Percentiles rank a stretch among this genome's conserved stretches.
Evolutionary conservation across 2,329 filamentous ascomycete species (phyloP).

Genomic region (Pestalotiopsis sp.): DNA sequence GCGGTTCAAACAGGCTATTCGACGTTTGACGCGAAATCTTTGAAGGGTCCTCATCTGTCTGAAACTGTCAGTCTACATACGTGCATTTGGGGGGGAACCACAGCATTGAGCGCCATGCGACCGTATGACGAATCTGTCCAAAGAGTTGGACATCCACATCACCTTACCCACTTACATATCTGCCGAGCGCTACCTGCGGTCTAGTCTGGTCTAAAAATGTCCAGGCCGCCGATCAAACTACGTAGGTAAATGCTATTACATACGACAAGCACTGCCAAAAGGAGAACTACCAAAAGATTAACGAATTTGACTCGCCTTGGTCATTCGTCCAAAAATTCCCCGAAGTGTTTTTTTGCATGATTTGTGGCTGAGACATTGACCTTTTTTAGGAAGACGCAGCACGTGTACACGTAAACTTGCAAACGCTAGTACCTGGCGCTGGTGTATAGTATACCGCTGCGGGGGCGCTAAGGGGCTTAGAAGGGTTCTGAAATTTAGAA

Average conservation of each 20-base stretch:
- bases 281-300: not conserved
- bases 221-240: too few species aligned
- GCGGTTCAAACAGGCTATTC: not conserved
- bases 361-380: not conserved
- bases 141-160: not conserved
- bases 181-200: not conserved
- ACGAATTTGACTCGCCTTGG: not conserved
- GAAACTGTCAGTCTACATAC: not conserved
- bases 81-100: not conserved
- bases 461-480: too few species aligned
- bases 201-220: too few species aligned
- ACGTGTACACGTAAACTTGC: not conserved
- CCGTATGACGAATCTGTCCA: not conserved
- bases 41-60: not conserved
- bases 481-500: too few species aligned
- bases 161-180: not conserved
- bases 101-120: not conserved
- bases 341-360: not conserved
- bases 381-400: not conserved
- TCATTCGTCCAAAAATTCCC: not conserved
- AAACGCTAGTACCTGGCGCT: not conserved
- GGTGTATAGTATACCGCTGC: too few species aligned
- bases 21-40: not conserved
- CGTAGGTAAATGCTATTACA: too few species aligned
- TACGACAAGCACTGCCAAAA: not conserved